Percentiles rank a stretch among this genome's conserved stretches.
phyloP scores from a whole-genome alignment of 2,329 filamentous ascomycete species.

The Pseudogymnoascus sp. region DNA sequence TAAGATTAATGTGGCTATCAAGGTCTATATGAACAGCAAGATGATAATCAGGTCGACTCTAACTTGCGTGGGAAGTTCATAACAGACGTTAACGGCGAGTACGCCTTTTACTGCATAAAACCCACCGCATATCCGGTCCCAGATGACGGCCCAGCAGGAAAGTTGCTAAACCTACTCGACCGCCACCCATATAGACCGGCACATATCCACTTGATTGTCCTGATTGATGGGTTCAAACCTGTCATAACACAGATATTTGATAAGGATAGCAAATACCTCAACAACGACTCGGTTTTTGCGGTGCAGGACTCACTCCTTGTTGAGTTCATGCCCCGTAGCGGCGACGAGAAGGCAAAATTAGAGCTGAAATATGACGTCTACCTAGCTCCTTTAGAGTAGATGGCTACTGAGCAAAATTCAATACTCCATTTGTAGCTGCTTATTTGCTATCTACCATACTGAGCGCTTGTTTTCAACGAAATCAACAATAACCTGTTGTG shows the following conservation, averaged over 20 bases:
- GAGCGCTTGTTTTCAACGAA: too few relatives aligned
- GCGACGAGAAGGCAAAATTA: constrained; percentile 28
- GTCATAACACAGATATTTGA: constrained; percentile 73
- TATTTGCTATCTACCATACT: too few relatives aligned
- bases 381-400: constrained; percentile 11
- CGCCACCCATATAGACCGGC: constrained; percentile 54
- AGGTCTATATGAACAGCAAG: constrained; percentile 50
- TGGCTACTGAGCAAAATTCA: too few relatives aligned
- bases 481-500: not conserved
- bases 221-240: constrained; percentile 46
- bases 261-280: constrained; percentile 55
- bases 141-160: constrained; percentile 42
- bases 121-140: constrained; percentile 35
- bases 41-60: constrained; percentile 50
- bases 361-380: constrained; percentile 28
- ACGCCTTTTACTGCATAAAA: constrained; percentile 42
- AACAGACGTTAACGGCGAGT: constrained; percentile 49
- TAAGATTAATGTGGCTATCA: not conserved
- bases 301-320: constrained; percentile 46
- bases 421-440: too few relatives aligned
- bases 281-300: constrained; percentile 42
- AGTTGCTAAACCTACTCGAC: constrained; percentile 49
- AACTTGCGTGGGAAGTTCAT: constrained; percentile 56
- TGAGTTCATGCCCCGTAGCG: constrained; percentile 39
- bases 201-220: constrained; percentile 54